Percentiles rank a stretch among this genome's conserved stretches.
phyloP scores from a whole-genome alignment of 1,284 basidiomycete genomes.

The Ganoderma meredithae region DNA sequence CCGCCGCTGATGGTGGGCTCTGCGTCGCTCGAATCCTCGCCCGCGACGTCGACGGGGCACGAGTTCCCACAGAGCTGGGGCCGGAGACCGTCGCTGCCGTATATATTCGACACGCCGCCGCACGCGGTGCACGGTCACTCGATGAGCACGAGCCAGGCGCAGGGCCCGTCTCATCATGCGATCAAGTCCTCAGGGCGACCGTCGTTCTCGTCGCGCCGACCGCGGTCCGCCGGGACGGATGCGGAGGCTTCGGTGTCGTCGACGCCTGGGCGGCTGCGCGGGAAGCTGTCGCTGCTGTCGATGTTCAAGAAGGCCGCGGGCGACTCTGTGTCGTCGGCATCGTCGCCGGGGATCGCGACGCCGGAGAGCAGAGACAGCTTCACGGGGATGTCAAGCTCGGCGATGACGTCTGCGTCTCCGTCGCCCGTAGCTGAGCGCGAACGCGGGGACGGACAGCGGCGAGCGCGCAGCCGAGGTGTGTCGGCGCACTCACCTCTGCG shows the following conservation, averaged over 20 bases:
- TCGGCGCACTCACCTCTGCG: constrained; percentile 26
- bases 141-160: constrained; percentile 19
- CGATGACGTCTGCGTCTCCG: constrained; percentile 38
- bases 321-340: constrained; percentile 31
- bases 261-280: constrained; percentile 33
- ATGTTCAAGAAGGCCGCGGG: constrained; percentile 64
- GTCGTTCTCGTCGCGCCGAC: constrained; percentile 48
- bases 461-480: constrained; percentile 7
- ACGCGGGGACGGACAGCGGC: background rate
- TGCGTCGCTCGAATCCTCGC: constrained; percentile 39
- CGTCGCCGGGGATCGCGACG: constrained; percentile 12
- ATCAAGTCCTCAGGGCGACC: constrained; percentile 36
- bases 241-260: constrained; percentile 45
- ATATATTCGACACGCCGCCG: constrained; percentile 43
- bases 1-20: constrained; percentile 23
- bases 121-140: constrained; percentile 31
- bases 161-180: constrained; percentile 48
- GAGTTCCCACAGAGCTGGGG: constrained; percentile 25
- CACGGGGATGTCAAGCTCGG: constrained; percentile 35
- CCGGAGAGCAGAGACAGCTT: constrained; percentile 35
- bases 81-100: constrained; percentile 48
- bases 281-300: constrained; percentile 53
- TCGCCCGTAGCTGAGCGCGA: constrained; percentile 37
- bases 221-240: constrained; percentile 64
- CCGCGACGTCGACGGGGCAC: constrained; percentile 18